A percentile compares a stretch with the other conserved stretches of the same genome.
These are phyloP conservation scores for Ascochyta pisi DNA, from an alignment of 2,329 filamentous ascomycete species.

Conservation along the genomic window DNA sequence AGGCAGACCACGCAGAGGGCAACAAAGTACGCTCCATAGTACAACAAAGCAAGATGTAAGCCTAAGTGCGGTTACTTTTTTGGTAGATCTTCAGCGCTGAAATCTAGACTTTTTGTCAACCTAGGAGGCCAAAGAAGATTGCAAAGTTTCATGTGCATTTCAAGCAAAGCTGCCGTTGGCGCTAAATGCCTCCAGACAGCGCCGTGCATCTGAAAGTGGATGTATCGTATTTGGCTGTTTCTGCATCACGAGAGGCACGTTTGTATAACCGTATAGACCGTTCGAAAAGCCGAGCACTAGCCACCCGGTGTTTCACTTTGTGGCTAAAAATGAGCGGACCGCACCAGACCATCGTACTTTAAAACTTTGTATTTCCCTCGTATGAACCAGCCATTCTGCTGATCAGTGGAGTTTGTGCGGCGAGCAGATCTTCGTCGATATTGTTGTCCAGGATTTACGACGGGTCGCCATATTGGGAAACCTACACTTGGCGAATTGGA, in stretches of 20 bases:
- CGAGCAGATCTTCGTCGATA: neutral
- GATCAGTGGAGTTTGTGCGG: slow-evolving; percentile 3
- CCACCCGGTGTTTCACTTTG: slow-evolving; percentile 7
- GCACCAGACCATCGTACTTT: slow-evolving; percentile 3
- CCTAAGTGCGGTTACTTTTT: too few relatives aligned
- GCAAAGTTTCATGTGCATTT: too few relatives aligned
- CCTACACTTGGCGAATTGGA: neutral
- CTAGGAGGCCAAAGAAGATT: too few relatives aligned
- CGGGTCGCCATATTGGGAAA: neutral
- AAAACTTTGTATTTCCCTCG: neutral
- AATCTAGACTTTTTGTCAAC: too few relatives aligned
- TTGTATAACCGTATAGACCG: neutral
- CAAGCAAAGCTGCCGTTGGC: too few relatives aligned
- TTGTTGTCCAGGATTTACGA: neutral
- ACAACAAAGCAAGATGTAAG: too few relatives aligned
- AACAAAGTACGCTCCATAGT: too few relatives aligned
- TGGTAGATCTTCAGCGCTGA: too few relatives aligned
- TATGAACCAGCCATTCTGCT: neutral
- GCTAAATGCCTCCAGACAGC: too few relatives aligned
- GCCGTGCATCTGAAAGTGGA: too few relatives aligned
- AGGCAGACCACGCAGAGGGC: too few relatives aligned
- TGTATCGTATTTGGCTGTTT: neutral
- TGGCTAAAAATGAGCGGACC: slow-evolving; percentile 8
- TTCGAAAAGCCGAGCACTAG: slow-evolving; percentile 3
- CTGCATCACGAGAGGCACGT: neutral